A percentile compares a stretch with the other conserved stretches of the same genome.
phyloP scores from a whole-genome alignment of 2,329 filamentous ascomycete species.

The Fusarium solani-melongenae region DNA sequence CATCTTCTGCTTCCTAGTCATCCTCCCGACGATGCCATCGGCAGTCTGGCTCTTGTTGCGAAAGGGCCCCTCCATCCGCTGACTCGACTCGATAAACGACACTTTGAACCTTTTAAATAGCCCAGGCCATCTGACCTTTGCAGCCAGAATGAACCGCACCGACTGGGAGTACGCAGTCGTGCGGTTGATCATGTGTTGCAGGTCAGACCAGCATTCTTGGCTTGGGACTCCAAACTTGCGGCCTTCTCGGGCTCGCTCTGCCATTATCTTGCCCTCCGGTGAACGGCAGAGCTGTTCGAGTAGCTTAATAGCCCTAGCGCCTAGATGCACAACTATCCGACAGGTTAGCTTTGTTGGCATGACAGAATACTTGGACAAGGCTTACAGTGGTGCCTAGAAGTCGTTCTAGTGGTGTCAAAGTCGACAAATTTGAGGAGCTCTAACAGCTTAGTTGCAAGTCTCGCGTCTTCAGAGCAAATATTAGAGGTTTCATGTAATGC shows the following conservation, averaged over 20 bases:
- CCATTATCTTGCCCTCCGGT: neutral
- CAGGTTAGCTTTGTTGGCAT: neutral
- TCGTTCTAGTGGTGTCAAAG: neutral
- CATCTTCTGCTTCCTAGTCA: conserved; percentile 1
- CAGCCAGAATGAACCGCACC: conserved; percentile 22
- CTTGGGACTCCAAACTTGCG: conserved; percentile 10
- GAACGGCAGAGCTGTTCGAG: conserved; percentile 1
- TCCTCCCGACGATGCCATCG: conserved; percentile 8
- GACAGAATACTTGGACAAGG: neutral
- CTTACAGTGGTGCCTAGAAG: neutral
- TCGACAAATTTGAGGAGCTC: neutral
- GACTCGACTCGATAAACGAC: conserved; percentile 34
- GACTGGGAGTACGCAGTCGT: conserved; percentile 31
- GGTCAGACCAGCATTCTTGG: conserved; percentile 32
- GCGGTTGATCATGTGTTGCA: conserved; percentile 36
- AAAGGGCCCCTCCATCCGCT: neutral
- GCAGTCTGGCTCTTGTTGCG: conserved; percentile 21
- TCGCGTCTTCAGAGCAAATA: neutral
- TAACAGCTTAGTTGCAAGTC: neutral
- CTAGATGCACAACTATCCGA: neutral
- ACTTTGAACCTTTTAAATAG: conserved; percentile 46
- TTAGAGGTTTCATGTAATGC: neutral
- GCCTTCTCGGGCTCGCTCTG: conserved; percentile 3
- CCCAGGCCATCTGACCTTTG: conserved; percentile 36
- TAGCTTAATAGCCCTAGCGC: neutral